These are phyloP conservation scores for Ascochyta clinopodiicola DNA, from an alignment of 2,329 filamentous ascomycete species.

Conservation along the genomic window DNA sequence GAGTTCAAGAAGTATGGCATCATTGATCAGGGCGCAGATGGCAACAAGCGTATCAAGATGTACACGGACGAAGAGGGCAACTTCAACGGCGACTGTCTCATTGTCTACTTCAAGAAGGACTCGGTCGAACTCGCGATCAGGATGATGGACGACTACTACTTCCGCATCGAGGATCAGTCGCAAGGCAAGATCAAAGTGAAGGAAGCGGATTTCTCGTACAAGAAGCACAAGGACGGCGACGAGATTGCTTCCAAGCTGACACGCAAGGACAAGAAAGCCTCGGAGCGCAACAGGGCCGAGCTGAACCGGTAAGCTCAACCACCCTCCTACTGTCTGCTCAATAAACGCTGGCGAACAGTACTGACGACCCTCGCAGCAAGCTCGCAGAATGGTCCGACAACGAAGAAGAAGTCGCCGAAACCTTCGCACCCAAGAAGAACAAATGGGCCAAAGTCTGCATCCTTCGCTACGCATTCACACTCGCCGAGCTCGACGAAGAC, in stretches of 20 bases:
- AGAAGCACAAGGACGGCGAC: conserved; percentile 75
- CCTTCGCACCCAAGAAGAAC: conserved; percentile 57
- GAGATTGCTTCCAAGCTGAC: conserved; percentile 56
- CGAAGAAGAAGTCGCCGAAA: conserved; percentile 57
- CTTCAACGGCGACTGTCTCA: conserved; percentile 91
- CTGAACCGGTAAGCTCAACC: conserved; percentile 65
- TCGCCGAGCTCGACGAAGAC: conserved; percentile 84
- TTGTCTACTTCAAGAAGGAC: conserved; percentile 94
- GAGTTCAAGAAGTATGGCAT: conserved; percentile 91
- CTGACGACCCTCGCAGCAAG: conserved; percentile 62
- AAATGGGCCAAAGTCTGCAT: conserved; percentile 82
- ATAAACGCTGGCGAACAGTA: too few species aligned
- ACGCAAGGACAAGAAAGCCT: conserved; percentile 80
- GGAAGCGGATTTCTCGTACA: conserved; percentile 88
- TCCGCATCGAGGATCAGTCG: conserved; percentile 65
- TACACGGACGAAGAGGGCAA: conserved; percentile 81
- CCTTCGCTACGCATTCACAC: conserved; percentile 91
- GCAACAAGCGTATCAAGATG: conserved; percentile 88
- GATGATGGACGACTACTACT: conserved; percentile 81
- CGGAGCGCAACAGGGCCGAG: conserved; percentile 89
- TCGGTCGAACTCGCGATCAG: conserved; percentile 87
- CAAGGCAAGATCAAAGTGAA: conserved; percentile 75
- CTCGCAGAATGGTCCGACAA: conserved; percentile 97
- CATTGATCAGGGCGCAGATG: conserved; percentile 90
- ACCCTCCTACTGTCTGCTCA: not conserved